Conservation (phyloP, 805 yeast genomes). For the Candida morakotiae region DNA sequence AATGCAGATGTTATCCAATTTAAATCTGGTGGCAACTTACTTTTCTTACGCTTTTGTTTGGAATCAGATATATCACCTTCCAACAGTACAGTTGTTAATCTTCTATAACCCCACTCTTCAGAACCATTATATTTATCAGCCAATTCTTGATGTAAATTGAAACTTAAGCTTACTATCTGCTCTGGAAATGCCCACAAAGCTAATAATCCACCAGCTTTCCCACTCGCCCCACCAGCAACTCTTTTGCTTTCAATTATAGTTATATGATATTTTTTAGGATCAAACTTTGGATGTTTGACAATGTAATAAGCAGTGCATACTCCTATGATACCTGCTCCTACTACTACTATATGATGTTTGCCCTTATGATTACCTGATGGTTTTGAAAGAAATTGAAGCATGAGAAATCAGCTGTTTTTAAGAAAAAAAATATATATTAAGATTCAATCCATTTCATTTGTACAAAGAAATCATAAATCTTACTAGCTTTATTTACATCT, state of each 20-base stretch:
- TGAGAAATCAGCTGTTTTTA: conserved; percentile 4
- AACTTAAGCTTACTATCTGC: conserved; percentile 85
- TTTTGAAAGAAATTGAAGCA: conserved; percentile 27
- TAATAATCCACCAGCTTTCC: conserved; percentile 93
- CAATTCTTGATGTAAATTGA: conserved; percentile 78
- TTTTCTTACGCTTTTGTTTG: conserved; percentile 25
- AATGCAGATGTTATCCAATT: conserved; percentile 71
- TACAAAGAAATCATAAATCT: conserved; percentile 88
- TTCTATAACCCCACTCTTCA: conserved; percentile 87
- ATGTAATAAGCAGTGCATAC: conserved; percentile 90
- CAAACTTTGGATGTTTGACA: conserved; percentile 77
- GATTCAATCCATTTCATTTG: conserved; percentile 72
- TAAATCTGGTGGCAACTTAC: conserved; percentile 54
- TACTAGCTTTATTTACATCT: conserved; percentile 81
- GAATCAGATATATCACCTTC: conserved; percentile 66
- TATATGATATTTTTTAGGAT: conserved; percentile 69
- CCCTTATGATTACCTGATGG: conserved; percentile 52
- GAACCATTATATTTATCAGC: conserved; percentile 79
- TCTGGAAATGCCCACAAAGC: conserved; percentile 98
- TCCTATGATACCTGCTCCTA: conserved; percentile 96
- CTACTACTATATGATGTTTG: conserved; percentile 75
- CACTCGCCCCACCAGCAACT: conserved; percentile 96
- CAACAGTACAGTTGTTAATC: conserved; percentile 78
- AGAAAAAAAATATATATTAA: neutral
- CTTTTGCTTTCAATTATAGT: conserved; percentile 84